Conservation (phyloP, 106 monocot genomes). For the Ottelia alismoides region DNA sequence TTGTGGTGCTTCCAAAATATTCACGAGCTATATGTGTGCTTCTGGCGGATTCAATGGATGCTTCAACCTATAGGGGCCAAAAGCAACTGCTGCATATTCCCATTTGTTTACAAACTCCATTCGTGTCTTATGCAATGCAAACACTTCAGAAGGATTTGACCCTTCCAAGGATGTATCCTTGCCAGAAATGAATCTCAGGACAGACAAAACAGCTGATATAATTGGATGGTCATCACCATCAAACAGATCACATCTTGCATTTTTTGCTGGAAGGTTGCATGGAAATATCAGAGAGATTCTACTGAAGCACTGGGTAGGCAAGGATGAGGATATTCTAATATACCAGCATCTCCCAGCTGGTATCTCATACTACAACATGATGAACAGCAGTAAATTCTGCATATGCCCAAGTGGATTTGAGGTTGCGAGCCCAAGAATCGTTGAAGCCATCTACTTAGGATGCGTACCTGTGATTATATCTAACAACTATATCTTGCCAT, state of each 20-base stretch:
- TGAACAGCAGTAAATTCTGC: conserved; percentile 43
- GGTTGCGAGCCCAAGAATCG: conserved; percentile 61
- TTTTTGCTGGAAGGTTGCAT: conserved; percentile 59
- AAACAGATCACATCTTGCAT: conserved; percentile 29
- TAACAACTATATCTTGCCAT: conserved; percentile 33
- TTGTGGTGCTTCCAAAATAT: too few relatives aligned
- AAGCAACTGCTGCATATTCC: too few relatives aligned
- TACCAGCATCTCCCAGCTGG: conserved; percentile 44
- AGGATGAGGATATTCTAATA: conserved; percentile 32
- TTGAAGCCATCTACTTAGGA: conserved; percentile 44
- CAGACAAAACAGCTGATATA: too few relatives aligned
- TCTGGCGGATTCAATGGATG: too few relatives aligned
- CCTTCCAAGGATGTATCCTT: too few relatives aligned
- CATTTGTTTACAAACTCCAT: too few relatives aligned
- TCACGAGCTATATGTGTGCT: too few relatives aligned
- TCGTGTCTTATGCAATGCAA: too few relatives aligned
- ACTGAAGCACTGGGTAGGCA: conserved; percentile 36
- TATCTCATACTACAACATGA: conserved; percentile 18
- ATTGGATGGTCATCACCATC: neutral
- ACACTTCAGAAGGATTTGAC: too few relatives aligned
- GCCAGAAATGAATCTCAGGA: too few relatives aligned
- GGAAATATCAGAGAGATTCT: conserved; percentile 39
- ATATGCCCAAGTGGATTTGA: conserved; percentile 62
- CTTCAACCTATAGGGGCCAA: too few relatives aligned
- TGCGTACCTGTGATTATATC: conserved; percentile 68